Evolutionary conservation across 148 eudicot species (phyloP), one percentile per base, ranked within the genome.

Genomic region (Heliamphora exappendiculata): DNA sequence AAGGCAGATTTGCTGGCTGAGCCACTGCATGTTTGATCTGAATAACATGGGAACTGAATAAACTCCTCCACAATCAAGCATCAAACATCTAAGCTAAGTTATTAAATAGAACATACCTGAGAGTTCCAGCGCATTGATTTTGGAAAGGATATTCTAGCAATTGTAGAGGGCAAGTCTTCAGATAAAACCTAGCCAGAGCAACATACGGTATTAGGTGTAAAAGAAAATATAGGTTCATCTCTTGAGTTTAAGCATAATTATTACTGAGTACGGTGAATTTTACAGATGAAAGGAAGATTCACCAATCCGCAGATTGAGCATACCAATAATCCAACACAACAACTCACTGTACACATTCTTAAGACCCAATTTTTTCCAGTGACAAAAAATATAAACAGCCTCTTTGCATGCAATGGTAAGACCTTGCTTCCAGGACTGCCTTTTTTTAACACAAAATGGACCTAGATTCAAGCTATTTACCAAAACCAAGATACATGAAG

Each of bases 81-180:
- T 50, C 6, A 36, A 53, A 19, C n/a, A 62, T 13, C 39, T 31
- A 14, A 45, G 58, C 42, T 54, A 54, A n/a, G 33, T 64, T 54
- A 60, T 29, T 20, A 51, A 54, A 58, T 45, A 36, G 71, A 19
- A 75, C 85, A 67, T 1, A 94, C 99, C 97, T 96, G 95, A 29
- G 99, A 96, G 87, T 96, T 96, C 99, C 99, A 96, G 36, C 97
- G 93, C 99, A 96, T 96, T 19, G 99, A 91, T 83, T 96, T 96
- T 10, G 93, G 95, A 83, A 96, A 96, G 82, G 97, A 81, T 80
- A 96, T 74, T 80, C 88, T 89, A 54, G 93, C 85, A 59, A 96
- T 80, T 73, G 85, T 78, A 70, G 89, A 87, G 79, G 99, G 95
- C 75, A 96, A 91, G 65, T 90, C 92, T 78, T 93, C 98, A 60